Conservation (phyloP, 768 basidiomycete species). For the Lentinula lateritia region DNA sequence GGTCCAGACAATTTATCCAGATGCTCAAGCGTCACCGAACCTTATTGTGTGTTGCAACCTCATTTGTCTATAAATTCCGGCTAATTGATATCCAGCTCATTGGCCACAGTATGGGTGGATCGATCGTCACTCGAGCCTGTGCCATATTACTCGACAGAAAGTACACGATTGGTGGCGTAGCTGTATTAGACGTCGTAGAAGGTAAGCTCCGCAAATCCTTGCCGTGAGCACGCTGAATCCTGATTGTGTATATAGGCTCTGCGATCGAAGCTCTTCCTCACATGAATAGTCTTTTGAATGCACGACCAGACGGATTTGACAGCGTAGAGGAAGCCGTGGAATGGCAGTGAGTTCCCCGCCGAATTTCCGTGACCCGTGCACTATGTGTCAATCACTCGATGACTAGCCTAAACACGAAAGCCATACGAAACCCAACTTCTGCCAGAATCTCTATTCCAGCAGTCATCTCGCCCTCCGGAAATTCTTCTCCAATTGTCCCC, state of each 20-base stretch:
- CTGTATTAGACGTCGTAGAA: slow-evolving; percentile 86
- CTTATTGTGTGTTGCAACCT: slow-evolving; percentile 56
- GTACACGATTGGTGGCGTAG: slow-evolving; percentile 72
- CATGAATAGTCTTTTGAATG: slow-evolving; percentile 85
- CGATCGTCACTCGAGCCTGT: slow-evolving; percentile 72
- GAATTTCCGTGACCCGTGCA: background rate
- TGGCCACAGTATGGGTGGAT: slow-evolving; percentile 97
- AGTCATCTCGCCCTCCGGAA: slow-evolving; percentile 47
- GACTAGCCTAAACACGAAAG: slow-evolving; percentile 67
- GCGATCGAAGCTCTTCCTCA: slow-evolving; percentile 90
- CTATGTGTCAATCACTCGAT: background rate
- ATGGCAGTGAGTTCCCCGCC: slow-evolving; percentile 77
- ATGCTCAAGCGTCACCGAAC: slow-evolving; percentile 56
- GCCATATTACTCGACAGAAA: slow-evolving; percentile 59
- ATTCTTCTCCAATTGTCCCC: slow-evolving; percentile 29
- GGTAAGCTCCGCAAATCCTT: slow-evolving; percentile 35
- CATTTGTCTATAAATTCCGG: background rate
- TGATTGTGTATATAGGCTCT: slow-evolving; percentile 48
- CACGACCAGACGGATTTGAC: slow-evolving; percentile 81
- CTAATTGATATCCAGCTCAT: slow-evolving; percentile 47
- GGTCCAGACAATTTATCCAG: slow-evolving; percentile 64
- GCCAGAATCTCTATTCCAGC: slow-evolving; percentile 88
- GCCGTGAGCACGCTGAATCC: background rate
- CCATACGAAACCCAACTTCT: slow-evolving; percentile 76
- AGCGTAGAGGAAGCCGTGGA: slow-evolving; percentile 82